These are phyloP conservation scores for Teunomyces pallodes DNA, from an alignment of 805 yeast species.

Conservation along the genomic window DNA sequence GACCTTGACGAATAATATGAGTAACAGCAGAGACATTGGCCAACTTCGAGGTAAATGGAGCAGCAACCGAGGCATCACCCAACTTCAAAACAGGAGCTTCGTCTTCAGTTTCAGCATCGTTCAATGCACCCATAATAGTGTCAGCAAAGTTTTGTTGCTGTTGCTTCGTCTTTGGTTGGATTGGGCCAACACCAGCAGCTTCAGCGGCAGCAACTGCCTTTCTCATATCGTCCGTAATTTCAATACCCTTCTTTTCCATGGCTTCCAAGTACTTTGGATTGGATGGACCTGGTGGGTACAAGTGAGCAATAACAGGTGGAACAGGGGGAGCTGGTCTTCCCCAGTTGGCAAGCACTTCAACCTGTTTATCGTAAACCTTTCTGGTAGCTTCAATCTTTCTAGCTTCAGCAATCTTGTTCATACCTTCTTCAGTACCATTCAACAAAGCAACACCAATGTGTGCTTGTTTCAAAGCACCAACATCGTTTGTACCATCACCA, in stretches of 20 bases:
- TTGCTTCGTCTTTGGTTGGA: constrained; percentile 22
- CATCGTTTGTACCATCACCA: constrained; percentile 99
- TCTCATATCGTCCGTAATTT: constrained; percentile 71
- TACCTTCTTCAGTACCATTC: constrained; percentile 93
- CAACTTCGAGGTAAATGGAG: constrained; percentile 95
- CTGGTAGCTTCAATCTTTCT: constrained; percentile 62
- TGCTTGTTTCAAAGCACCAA: constrained; percentile 98
- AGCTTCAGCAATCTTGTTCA: constrained; percentile 84
- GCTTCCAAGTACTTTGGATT: constrained; percentile 89
- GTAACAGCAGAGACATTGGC: constrained; percentile 91
- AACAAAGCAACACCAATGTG: constrained; percentile 97
- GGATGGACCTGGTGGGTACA: constrained; percentile 91
- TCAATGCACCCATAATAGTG: constrained; percentile 53
- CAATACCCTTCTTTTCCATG: constrained; percentile 78
- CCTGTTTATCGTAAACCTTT: constrained; percentile 80
- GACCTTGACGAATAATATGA: constrained; percentile 93
- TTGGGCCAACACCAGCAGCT: constrained; percentile 20
- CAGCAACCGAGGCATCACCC: constrained; percentile 99
- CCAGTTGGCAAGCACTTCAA: constrained; percentile 77
- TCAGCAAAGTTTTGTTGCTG: constrained; percentile 48
- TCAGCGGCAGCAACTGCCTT: constrained; percentile 56
- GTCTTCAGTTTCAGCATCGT: constrained; percentile 59
- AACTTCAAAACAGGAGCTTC: constrained; percentile 92
- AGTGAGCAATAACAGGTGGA: constrained; percentile 85
- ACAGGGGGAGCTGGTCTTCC: constrained; percentile 78